A percentile compares a stretch with the other conserved stretches of the same genome.
Evolutionary conservation across 2,329 filamentous ascomycete species (phyloP).

Genomic region (Curvularia lunata): DNA sequence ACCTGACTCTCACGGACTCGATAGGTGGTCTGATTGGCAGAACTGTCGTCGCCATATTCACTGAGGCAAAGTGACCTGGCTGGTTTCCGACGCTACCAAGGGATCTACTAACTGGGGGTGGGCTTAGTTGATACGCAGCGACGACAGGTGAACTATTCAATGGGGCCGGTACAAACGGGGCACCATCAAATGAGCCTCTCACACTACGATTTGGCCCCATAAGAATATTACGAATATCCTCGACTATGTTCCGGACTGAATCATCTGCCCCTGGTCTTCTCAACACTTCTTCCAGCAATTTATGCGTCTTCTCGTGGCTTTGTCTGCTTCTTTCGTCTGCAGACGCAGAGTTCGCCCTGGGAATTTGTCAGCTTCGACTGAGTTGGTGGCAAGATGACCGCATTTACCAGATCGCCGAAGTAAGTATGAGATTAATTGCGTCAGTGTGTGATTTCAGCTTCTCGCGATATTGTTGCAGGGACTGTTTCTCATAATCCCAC

Average conservation of each 20-base stretch:
- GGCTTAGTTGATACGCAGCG: background rate
- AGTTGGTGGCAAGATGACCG: background rate
- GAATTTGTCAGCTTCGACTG: background rate
- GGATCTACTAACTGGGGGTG: background rate
- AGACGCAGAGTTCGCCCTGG: background rate
- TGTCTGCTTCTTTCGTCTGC: background rate
- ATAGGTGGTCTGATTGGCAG: background rate
- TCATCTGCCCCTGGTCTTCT: background rate
- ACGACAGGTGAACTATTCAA: background rate
- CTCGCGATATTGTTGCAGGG: constrained; percentile 1
- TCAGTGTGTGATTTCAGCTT: background rate
- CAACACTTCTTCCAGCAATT: background rate
- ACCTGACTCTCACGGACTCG: too few relatives aligned
- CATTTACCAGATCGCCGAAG: background rate
- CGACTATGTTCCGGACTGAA: background rate
- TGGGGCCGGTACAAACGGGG: background rate
- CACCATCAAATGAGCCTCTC: too few relatives aligned
- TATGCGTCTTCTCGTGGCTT: background rate
- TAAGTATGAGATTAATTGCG: constrained; percentile 3
- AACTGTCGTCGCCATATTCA: background rate
- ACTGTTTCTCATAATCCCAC: constrained; percentile 4
- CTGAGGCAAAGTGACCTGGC: background rate
- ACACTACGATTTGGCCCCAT: background rate
- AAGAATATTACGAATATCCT: background rate
- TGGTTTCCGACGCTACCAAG: background rate